Percentiles rank a stretch among this genome's conserved stretches.
Conservation (phyloP, 129 eudicot genomes). For the Apium graveolens region DNA sequence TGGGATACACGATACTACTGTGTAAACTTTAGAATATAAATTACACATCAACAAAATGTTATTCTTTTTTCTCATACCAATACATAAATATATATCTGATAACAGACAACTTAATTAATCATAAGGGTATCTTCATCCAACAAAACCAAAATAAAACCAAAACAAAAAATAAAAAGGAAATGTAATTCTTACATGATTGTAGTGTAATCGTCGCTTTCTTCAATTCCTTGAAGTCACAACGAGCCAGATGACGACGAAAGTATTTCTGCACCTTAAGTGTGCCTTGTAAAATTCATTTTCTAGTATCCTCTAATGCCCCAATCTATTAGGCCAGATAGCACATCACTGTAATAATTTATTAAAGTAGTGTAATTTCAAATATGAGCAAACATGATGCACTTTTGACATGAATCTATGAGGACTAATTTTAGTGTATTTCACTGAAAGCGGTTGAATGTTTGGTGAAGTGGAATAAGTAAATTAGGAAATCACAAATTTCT, state of each 20-base stretch:
- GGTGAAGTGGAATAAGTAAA: neutral
- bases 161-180: neutral
- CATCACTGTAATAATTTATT: conserved; percentile 9
- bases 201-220: conserved; percentile 41
- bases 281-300: conserved; percentile 64
- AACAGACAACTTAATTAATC: neutral
- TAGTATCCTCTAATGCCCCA: conserved; percentile 49
- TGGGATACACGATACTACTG: neutral
- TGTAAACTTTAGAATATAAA: neutral
- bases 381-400: neutral
- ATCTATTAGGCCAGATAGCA: conserved; percentile 35
- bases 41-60: neutral
- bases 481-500: neutral
- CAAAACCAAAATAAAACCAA: neutral
- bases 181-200: conserved; percentile 71
- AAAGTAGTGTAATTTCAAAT: neutral
- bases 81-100: neutral
- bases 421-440: neutral
- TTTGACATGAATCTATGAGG: neutral
- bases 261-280: conserved; percentile 54
- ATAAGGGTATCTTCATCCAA: neutral
- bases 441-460: neutral
- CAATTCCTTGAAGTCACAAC: conserved; percentile 49
- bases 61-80: neutral
- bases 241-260: conserved; percentile 46